Evolutionary conservation across 495 filamentous ascomycete species (phyloP).

Genomic region (Aspergillus diversus): DNA sequence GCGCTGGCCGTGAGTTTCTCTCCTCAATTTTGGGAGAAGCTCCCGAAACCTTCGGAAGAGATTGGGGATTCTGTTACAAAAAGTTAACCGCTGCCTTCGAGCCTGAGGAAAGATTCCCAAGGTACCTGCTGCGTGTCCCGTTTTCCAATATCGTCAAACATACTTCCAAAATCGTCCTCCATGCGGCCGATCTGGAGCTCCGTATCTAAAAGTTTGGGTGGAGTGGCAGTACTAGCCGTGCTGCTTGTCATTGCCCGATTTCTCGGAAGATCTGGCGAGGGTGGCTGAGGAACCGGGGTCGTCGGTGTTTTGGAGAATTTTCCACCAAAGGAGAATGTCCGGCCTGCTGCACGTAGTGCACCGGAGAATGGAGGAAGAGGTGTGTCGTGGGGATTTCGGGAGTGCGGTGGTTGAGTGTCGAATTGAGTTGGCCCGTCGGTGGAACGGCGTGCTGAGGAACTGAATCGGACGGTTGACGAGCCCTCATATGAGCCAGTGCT

Average conservation of each 20-base stretch:
- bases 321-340: conserved; percentile 73
- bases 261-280: conserved; percentile 42
- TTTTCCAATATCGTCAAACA: conserved; percentile 67
- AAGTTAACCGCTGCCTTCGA: conserved; percentile 20
- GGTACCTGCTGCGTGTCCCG: conserved; percentile 46
- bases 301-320: conserved; percentile 46
- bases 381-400: conserved; percentile 55
- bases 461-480: conserved; percentile 64
- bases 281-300: conserved; percentile 44
- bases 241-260: conserved; percentile 58
- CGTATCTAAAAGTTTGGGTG: conserved; percentile 66
- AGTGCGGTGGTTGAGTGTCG: conserved; percentile 54
- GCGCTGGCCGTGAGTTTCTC: conserved; percentile 46
- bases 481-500: conserved; percentile 65
- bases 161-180: conserved; percentile 67
- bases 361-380: conserved; percentile 58
- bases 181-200: conserved; percentile 53
- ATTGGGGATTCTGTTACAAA: conserved; percentile 30
- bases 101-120: conserved; percentile 1
- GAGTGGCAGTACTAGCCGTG: conserved; percentile 67
- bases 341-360: conserved; percentile 64
- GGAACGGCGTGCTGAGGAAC: conserved; percentile 75
- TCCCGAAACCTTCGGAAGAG: conserved; percentile 23
- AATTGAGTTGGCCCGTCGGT: conserved; percentile 62
- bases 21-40: conserved; percentile 26